These are phyloP conservation scores for Pythium aristosporum DNA, from an alignment of 352 stramenopile genomes.

Conservation along the genomic window DNA sequence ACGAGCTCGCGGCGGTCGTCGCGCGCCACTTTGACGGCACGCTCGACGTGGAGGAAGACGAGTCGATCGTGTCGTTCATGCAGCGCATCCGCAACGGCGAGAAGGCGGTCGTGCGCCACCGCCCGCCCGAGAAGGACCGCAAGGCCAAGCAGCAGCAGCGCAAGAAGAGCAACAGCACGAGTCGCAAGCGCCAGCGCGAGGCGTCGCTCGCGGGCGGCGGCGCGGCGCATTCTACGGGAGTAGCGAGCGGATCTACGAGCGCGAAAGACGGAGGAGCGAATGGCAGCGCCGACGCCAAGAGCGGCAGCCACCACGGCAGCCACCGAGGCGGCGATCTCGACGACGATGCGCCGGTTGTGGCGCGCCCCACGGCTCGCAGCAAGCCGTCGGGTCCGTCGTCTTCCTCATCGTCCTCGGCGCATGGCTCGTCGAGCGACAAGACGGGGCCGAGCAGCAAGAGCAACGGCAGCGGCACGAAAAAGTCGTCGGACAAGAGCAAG, in stretches of 20 bases:
- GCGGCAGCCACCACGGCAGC: background rate
- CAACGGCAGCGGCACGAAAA: constrained; percentile 44
- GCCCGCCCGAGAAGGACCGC: constrained; percentile 62
- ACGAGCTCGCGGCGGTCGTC: constrained; percentile 74
- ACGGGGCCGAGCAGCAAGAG: constrained; percentile 13
- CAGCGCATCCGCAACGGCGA: constrained; percentile 84
- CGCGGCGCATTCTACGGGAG: background rate
- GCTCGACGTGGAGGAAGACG: constrained; percentile 83
- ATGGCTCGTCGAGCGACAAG: constrained; percentile 5
- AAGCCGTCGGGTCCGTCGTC: constrained; percentile 15
- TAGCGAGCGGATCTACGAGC: background rate
- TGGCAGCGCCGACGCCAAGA: constrained; percentile 11
- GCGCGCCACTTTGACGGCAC: constrained; percentile 78
- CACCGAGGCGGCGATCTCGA: background rate
- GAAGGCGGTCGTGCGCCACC: constrained; percentile 49
- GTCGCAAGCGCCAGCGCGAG: constrained; percentile 71
- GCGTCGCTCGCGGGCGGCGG: constrained; percentile 18
- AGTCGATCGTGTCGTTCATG: constrained; percentile 86
- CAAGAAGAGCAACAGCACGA: constrained; percentile 72
- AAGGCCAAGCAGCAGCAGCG: constrained; percentile 62
- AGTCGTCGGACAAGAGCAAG: constrained; percentile 28
- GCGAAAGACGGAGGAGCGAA: constrained; percentile 10
- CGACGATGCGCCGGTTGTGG: constrained; percentile 2
- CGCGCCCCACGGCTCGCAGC: constrained; percentile 12
- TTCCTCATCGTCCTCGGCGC: constrained; percentile 7